Conservation (phyloP, 2,329 filamentous ascomycete genomes). For the Fusarium torreyae region DNA sequence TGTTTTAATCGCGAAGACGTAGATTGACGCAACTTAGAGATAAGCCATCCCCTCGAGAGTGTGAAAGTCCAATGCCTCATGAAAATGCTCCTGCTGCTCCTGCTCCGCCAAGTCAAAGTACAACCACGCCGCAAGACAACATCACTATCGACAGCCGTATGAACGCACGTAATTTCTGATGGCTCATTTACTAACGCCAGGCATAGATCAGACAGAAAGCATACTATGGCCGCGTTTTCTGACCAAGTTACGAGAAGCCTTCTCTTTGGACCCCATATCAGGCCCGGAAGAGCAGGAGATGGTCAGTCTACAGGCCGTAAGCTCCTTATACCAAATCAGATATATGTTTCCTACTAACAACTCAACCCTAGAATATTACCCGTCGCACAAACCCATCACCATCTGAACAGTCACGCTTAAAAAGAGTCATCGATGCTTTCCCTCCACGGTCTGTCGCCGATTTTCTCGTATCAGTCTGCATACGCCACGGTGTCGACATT, state of each 20-base stretch:
- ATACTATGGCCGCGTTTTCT: conserved; percentile 6
- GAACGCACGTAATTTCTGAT: accelerated
- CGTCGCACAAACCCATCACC: not conserved
- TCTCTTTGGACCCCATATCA: not conserved
- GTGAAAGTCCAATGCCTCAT: not conserved
- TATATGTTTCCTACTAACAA: too few species aligned
- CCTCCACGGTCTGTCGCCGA: not conserved
- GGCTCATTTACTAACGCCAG: accelerated
- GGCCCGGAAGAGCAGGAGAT: conserved; percentile 5
- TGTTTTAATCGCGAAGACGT: accelerated
- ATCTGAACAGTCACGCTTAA: not conserved
- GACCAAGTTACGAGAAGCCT: conserved; percentile 5
- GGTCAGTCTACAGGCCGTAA: not conserved
- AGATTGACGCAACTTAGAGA: not conserved
- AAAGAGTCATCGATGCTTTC: not conserved
- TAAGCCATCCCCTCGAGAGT: not conserved
- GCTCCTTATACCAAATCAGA: accelerated
- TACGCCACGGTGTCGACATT: not conserved
- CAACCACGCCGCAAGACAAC: not conserved
- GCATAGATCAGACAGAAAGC: not conserved
- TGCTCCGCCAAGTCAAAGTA: not conserved
- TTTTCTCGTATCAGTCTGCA: not conserved
- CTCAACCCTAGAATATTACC: not conserved
- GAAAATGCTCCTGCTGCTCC: too few species aligned
- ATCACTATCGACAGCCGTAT: not conserved